These are phyloP conservation scores for Spencermartinsiella europaea DNA, from an alignment of 805 yeast species.

Conservation along the genomic window DNA sequence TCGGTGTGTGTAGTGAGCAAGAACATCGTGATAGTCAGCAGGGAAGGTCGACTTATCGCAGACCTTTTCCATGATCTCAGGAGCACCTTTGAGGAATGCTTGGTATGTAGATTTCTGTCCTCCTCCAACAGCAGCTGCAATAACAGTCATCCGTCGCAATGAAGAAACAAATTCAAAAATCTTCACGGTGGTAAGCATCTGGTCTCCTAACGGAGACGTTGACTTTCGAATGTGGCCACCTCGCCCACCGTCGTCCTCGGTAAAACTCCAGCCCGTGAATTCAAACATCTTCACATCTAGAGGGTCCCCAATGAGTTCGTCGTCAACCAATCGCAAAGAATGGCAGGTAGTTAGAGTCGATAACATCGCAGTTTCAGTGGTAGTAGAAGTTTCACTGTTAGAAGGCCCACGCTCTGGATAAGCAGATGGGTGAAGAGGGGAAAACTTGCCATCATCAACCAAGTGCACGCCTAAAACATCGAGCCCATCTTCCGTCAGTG, in stretches of 20 bases:
- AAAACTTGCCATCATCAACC: constrained; percentile 24
- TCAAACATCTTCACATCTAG: constrained; percentile 90
- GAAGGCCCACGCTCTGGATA: neutral
- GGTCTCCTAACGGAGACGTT: constrained; percentile 14
- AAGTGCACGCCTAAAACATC: constrained; percentile 70
- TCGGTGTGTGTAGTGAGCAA: constrained; percentile 82
- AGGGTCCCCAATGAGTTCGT: constrained; percentile 87
- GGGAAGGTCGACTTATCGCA: constrained; percentile 75
- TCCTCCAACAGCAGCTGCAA: constrained; percentile 46
- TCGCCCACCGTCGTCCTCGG: constrained; percentile 52
- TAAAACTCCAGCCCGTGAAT: constrained; percentile 72
- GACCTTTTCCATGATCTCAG: constrained; percentile 80
- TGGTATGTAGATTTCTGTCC: constrained; percentile 28
- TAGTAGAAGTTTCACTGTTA: constrained; percentile 8
- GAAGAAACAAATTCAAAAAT: constrained; percentile 79
- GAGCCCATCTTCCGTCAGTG: constrained; percentile 93
- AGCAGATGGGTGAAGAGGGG: constrained; percentile 12
- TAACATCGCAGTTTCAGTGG: constrained; percentile 28
- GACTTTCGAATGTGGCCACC: constrained; percentile 14
- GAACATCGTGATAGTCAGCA: constrained; percentile 59
- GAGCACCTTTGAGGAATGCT: constrained; percentile 90
- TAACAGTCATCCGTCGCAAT: constrained; percentile 85
- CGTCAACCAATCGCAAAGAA: constrained; percentile 74
- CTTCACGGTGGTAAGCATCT: constrained; percentile 42
- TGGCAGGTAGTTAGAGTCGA: constrained; percentile 75